These are phyloP conservation scores for Graphilbum fragrans DNA, from an alignment of 2,329 filamentous ascomycete species.

Conservation along the genomic window DNA sequence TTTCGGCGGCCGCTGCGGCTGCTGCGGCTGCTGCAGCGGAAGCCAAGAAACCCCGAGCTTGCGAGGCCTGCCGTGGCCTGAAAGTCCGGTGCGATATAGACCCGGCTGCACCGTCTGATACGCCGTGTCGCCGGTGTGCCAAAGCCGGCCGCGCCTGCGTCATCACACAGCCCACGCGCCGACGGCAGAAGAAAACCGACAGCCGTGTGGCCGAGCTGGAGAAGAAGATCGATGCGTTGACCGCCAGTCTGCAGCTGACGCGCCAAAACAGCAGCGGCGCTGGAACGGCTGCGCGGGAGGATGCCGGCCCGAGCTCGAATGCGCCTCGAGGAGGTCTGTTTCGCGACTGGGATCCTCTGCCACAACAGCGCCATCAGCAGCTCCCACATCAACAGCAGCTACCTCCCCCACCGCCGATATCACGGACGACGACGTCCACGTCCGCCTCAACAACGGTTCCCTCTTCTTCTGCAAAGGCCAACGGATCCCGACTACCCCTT, in stretches of 20 bases:
- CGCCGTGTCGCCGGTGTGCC: slow-evolving; percentile 61
- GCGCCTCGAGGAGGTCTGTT: too few species aligned
- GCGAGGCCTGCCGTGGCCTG: slow-evolving; percentile 62
- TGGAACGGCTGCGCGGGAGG: neutral
- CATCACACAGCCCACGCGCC: slow-evolving; percentile 61
- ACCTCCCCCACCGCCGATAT: neutral
- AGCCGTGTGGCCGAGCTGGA: slow-evolving; percentile 81
- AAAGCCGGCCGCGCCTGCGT: slow-evolving; percentile 71
- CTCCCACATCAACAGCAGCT: neutral
- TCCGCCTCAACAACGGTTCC: too few species aligned
- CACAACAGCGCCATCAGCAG: neutral
- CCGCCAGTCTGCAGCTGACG: slow-evolving; percentile 59
- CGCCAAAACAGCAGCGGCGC: slow-evolving; percentile 8
- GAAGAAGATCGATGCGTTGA: slow-evolving; percentile 83
- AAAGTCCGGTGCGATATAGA: slow-evolving; percentile 83
- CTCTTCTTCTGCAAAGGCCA: too few species aligned
- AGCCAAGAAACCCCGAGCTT: slow-evolving; percentile 57
- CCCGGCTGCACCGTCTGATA: slow-evolving; percentile 39
- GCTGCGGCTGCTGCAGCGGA: slow-evolving; percentile 21
- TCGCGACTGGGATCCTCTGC: too few species aligned
- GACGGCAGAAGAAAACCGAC: slow-evolving; percentile 86
- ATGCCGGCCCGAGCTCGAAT: neutral
- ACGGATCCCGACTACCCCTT: too few species aligned
- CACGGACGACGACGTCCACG: too few species aligned
- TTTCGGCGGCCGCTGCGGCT: neutral